Evolutionary conservation across 257 asterid species (phyloP), one percentile per base, ranked within the genome.

Genomic region (Scutellaria barbata): DNA sequence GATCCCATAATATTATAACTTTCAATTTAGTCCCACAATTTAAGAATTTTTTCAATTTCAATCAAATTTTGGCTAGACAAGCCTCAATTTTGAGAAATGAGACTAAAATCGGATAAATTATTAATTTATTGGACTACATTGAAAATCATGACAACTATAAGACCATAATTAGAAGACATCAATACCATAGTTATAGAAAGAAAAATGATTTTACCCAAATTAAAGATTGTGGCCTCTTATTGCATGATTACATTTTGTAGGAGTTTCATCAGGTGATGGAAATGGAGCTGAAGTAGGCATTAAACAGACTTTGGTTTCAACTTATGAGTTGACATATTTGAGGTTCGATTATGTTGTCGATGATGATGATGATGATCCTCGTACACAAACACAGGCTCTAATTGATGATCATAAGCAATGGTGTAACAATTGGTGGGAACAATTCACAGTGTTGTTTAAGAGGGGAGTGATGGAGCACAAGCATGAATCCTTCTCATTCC

Each of bases 391-490:
- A 75, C n/a, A 81, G 74, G 80, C 67, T n/a, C n/a, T n/a, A n/a
- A n/a, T n/a, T n/a, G n/a, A n/a, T n/a, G n/a, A 78, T 72, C 20
- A 66, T 0, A 66, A 6, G 17, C 68, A 76, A 51, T 93, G 97
- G 96, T 63, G 87, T 1, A 90, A 84, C 59, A 76, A 80, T 0
- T 94, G 97, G 97, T 84, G 87, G 91, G 77, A 79, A 5, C 95
- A 94, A 55, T 91, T 86, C 59, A 75, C 84, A 0, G 92, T 94
- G n/a, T 54, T 94, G 78, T 68, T 89, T 5, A 68, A 73, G 47
- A 68, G 98, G 77, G 96, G 96, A 3, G 53, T 90, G 53, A 90
- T 89, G 63, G 96, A 90, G 72, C 69, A 96, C 70, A 86, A 66
- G 76, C 96, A 87, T 10, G 90, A 89, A 8, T 63, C 96, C 16